Evolutionary conservation across 768 basidiomycete species (phyloP), one percentile per base, ranked within the genome.

Genomic region (Tricholoma bakamatsutake): DNA sequence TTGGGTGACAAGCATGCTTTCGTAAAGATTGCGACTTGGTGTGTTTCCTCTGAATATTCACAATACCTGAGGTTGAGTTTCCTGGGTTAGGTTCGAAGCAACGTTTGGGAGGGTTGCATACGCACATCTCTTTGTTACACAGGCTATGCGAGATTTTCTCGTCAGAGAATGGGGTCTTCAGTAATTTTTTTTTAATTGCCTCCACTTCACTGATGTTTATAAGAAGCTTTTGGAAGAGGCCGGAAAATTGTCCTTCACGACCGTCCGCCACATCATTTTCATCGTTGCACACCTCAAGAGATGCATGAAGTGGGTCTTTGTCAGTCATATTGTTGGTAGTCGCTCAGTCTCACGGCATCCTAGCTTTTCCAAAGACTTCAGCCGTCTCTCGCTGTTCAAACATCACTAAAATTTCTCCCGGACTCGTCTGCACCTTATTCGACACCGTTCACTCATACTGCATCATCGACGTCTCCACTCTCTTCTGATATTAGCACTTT

Each of bases 61-160:
- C 15, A 11, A 15, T 15, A 31, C 49, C 48, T 50, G 21, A 58
- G 4, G 17, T 42, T 15, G 15, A 15, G 15, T n/a, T 5, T 3
- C 2, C 43, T 27, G 30, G 2, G 13, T 18, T 45, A 99, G 96
- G 78, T 88, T 98, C 58, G 97, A 99, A 68, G 67, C 66, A 21
- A 79, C 73, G 24, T 98, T 95, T 68, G 95, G 97, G 2, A 76
- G 79, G 18, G 72, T 68, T 1, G 95, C 97, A 0, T 88, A 88
- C 66, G 92, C 90, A 0, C 97, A 99, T 64, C 66, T 99, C 1
- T 98, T 97, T 67, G 97, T 99, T 17, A 97, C 97, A 1, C 70
- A 79, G 43, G 92, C 93, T 4, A 94, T 99, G 90, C 80, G 75
- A 52, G 80, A 88, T 40, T 74, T 77, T 58, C 74, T 99, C 18